Evolutionary conservation across 805 yeast species (phyloP), one percentile per base, ranked within the genome.

Genomic region (Candida easanensis): DNA sequence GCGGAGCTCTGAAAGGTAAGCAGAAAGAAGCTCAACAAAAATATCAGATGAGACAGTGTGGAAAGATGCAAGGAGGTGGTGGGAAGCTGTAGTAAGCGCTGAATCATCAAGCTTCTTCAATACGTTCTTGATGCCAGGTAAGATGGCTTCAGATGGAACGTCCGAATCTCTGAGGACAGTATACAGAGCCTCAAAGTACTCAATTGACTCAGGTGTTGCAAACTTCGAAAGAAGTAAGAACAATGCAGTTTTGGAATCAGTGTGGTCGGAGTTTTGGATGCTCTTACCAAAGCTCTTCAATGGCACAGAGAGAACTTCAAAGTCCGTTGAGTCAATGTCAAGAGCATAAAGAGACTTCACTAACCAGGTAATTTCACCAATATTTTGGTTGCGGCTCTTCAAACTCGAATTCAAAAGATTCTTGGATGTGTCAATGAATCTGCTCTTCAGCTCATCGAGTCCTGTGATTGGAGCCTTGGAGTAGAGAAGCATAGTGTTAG

Each of bases 151-250:
- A 0, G 50, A 42, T 2, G 41, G 27, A 3, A 57, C 38, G 14
- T 60, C 62, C 5, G 32, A 22, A 10, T 51, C 49, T 50, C 71
- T 58, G 4, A 66, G 40, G 2, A 63, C 60, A 39, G 66, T 44
- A 39, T 66, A 70, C 21, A 69, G 61, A 1, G 70, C 62, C 45
- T 60, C 58, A 13, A 66, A 39, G 47, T 55, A 62, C 33, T 55
- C 62, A 9, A 61, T 33, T 5, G 52, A 49, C 3, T 50, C 37
- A 15, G 38, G 18, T 2, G 61, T 49, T 5, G 36, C 17, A 26
- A 58, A 42, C 36, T 54, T 54, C 2, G 57, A 16, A 11, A 56
- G 49, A 1, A 70, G 39, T 13, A 61, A 40, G 46, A 67, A 71
- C 23, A 65, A 37, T 16, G 53, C 54, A 2, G 45, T 49, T 22